phyloP scores from a whole-genome alignment of 768 basidiomycete genomes.

The Boletus reticulatus region DNA sequence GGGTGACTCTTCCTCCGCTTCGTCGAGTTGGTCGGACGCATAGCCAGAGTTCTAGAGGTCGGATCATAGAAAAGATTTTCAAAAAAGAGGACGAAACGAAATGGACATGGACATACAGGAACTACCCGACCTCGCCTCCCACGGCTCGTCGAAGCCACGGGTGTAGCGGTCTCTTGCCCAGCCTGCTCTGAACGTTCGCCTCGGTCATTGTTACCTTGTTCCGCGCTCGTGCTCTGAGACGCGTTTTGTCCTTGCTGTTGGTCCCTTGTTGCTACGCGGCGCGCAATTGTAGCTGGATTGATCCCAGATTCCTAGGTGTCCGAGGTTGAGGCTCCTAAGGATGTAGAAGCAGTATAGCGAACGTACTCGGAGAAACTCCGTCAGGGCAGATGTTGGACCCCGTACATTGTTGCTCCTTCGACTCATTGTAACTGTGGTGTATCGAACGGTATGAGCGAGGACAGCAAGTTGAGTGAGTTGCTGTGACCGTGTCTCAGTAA shows the following conservation, averaged over 20 bases:
- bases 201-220: constrained; percentile 9
- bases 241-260: constrained; percentile 33
- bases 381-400: constrained; percentile 80
- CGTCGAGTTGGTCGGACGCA: constrained; percentile 76
- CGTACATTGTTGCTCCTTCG: constrained; percentile 56
- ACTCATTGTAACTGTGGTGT: constrained; percentile 18
- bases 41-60: constrained; percentile 40
- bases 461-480: neutral
- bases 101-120: constrained; percentile 3
- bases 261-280: constrained; percentile 33
- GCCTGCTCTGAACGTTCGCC: constrained; percentile 14
- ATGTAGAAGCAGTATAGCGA: neutral
- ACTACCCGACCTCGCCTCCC: constrained; percentile 13
- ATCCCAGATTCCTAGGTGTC: constrained; percentile 49
- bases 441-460: neutral
- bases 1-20: constrained; percentile 42
- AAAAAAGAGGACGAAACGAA: neutral
- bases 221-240: constrained; percentile 7
- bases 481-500: constrained; percentile 1
- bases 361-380: constrained; percentile 72
- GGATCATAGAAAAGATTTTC: neutral
- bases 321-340: constrained; percentile 19
- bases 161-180: neutral
- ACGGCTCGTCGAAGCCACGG: constrained; percentile 10
- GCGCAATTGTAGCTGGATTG: constrained; percentile 40